These are phyloP conservation scores for Sporothrix humicola DNA, from an alignment of 2,329 filamentous ascomycete species.

Conservation along the genomic window DNA sequence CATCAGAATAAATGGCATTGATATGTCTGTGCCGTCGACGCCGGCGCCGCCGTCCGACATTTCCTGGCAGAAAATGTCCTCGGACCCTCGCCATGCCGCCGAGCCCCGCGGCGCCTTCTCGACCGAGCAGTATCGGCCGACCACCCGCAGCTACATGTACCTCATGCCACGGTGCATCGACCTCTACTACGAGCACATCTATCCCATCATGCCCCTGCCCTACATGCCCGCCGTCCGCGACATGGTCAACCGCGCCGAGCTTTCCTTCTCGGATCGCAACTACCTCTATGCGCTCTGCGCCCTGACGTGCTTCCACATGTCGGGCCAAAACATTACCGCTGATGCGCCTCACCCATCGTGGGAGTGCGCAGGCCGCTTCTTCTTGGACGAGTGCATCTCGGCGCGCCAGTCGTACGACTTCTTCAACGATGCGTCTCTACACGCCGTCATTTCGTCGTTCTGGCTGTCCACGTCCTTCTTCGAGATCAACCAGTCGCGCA, in stretches of 20 bases:
- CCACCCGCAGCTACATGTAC: slow-evolving; percentile 51
- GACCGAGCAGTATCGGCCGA: slow-evolving; percentile 52
- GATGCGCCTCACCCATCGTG: slow-evolving; percentile 50
- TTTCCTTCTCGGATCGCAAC: slow-evolving; percentile 50
- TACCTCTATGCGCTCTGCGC: slow-evolving; percentile 63
- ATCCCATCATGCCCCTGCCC: slow-evolving; percentile 67
- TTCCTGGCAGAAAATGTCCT: slow-evolving; percentile 43
- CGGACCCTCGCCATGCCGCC: slow-evolving; percentile 44
- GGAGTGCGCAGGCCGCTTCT: slow-evolving; percentile 59
- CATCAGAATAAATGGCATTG: slow-evolving; percentile 29
- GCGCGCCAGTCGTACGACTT: slow-evolving; percentile 63
- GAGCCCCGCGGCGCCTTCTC: slow-evolving; percentile 49
- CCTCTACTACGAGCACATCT: slow-evolving; percentile 66
- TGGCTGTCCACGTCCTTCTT: slow-evolving; percentile 66
- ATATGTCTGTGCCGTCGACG: slow-evolving; percentile 37
- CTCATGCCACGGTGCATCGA: slow-evolving; percentile 63
- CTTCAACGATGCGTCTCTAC: slow-evolving; percentile 59
- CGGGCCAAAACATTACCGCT: slow-evolving; percentile 50
- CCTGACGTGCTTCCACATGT: slow-evolving; percentile 58
- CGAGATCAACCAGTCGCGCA: slow-evolving; percentile 65
- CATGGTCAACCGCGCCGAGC: slow-evolving; percentile 53
- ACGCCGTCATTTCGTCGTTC: slow-evolving; percentile 66
- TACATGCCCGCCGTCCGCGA: slow-evolving; percentile 61
- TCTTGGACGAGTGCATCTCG: slow-evolving; percentile 63
- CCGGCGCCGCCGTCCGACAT: slow-evolving; percentile 39